A percentile compares a stretch with the other conserved stretches of the same genome.
Conservation (phyloP, 1,139 yeast genomes). For the Taiozyma onychis region DNA sequence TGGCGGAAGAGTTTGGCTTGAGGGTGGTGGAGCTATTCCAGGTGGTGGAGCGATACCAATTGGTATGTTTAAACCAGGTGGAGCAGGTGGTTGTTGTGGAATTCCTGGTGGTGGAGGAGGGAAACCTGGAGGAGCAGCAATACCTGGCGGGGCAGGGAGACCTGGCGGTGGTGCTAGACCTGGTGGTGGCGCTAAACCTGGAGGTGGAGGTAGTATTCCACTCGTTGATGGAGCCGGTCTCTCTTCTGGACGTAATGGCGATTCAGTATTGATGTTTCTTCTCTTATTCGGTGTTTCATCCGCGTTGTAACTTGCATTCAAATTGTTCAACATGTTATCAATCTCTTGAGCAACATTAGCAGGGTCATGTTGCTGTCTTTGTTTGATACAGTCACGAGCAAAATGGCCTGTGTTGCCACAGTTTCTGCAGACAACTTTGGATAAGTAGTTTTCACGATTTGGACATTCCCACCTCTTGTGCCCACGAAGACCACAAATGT, state of each 20-base stretch:
- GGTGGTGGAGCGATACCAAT: too few species aligned
- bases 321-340: conserved; percentile 45
- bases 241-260: conserved; percentile 5
- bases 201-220: conserved; percentile 10
- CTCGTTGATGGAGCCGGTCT: neutral
- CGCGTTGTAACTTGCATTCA: conserved; percentile 30
- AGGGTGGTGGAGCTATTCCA: neutral
- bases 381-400: conserved; percentile 73
- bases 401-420: conserved; percentile 87
- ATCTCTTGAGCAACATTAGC: conserved; percentile 37
- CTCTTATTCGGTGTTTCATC: conserved; percentile 14
- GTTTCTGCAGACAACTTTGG: conserved; percentile 60
- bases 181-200: conserved; percentile 26
- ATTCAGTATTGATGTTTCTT: conserved; percentile 14
- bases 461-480: conserved; percentile 63
- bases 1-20: conserved; percentile 1
- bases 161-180: conserved; percentile 26
- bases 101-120: conserved; percentile 2
- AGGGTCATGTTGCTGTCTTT: conserved; percentile 1
- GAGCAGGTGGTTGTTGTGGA: neutral
- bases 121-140: conserved; percentile 5
- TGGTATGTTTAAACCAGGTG: neutral
- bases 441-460: conserved; percentile 43
- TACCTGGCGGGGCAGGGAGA: conserved; percentile 19
- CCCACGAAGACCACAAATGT: conserved; percentile 50